phyloP scores from a whole-genome alignment of 345 rosid genomes.

The Salix udensis region DNA sequence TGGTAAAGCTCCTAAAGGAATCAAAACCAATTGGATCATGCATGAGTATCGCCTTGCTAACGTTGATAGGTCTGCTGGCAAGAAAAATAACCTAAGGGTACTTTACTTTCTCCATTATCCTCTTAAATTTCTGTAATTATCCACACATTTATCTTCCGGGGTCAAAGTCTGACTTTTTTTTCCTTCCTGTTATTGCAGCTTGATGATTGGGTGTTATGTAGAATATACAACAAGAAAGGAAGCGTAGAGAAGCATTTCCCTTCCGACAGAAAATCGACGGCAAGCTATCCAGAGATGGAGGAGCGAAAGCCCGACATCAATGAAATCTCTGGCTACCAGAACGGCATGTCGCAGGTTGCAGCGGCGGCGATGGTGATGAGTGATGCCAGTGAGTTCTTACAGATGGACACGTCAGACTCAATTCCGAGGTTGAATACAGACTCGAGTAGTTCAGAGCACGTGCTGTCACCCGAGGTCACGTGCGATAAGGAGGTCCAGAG shows the following conservation, averaged over 20 bases:
- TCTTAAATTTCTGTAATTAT: neutral
- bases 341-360: neutral
- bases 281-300: conserved; percentile 22
- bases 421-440: conserved; percentile 51
- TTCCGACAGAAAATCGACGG: conserved; percentile 17
- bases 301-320: conserved; percentile 37
- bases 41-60: conserved; percentile 89
- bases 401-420: conserved; percentile 55
- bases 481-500: conserved; percentile 61
- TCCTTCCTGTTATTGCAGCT: conserved; percentile 41
- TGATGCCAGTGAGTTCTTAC: neutral
- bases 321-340: neutral
- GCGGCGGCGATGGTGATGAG: neutral
- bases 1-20: conserved; percentile 77
- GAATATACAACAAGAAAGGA: conserved; percentile 86
- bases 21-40: conserved; percentile 96
- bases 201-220: conserved; percentile 82
- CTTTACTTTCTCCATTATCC: neutral
- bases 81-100: conserved; percentile 63
- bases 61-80: conserved; percentile 70
- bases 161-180: neutral
- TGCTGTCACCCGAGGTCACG: conserved; percentile 49
- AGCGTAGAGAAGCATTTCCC: conserved; percentile 47
- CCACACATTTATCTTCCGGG: neutral
- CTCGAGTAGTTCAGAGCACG: conserved; percentile 70